These are phyloP conservation scores for Periconia digitata DNA, from an alignment of 2,329 filamentous ascomycete genomes.

Conservation along the genomic window DNA sequence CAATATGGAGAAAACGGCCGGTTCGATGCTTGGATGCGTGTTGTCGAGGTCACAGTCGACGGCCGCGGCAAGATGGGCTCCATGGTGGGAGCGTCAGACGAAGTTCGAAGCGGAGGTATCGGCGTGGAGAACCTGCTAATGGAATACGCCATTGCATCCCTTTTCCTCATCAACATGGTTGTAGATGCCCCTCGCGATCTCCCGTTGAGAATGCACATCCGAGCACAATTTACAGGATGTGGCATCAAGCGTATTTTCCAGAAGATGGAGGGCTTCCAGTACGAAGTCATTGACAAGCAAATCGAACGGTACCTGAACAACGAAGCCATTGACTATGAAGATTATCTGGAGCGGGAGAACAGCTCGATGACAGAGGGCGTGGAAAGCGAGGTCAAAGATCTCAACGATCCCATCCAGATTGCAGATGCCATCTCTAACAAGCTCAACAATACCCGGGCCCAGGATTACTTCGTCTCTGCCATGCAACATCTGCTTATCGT, in stretches of 20 bases:
- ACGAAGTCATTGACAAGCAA: constrained; percentile 98
- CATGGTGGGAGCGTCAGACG: constrained; percentile 92
- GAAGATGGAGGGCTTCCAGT: constrained; percentile 99
- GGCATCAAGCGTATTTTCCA: constrained; percentile 90
- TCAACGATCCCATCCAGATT: constrained; percentile 91
- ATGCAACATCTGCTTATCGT: constrained; percentile 95
- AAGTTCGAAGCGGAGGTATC: constrained; percentile 92
- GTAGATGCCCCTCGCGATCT: constrained; percentile 88
- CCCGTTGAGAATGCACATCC: constrained; percentile 88
- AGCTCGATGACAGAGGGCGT: constrained; percentile 87
- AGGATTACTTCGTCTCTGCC: constrained; percentile 94
- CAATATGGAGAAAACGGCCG: constrained; percentile 89
- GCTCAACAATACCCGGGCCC: constrained; percentile 78
- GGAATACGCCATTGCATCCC: constrained; percentile 95
- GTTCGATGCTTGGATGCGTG: constrained; percentile 98
- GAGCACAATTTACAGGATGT: constrained; percentile 93
- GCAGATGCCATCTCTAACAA: constrained; percentile 89
- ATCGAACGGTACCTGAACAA: constrained; percentile 91
- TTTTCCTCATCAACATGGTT: constrained; percentile 96
- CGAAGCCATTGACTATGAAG: constrained; percentile 97
- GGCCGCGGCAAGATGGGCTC: constrained; percentile 99
- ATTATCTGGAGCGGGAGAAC: constrained; percentile 88
- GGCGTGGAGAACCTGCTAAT: constrained; percentile 98
- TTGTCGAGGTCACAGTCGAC: constrained; percentile 95
- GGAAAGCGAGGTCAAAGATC: constrained; percentile 84